Evolutionary conservation across 2,329 filamentous ascomycete genomes (phyloP).

Genomic region (Calonectria hawksworthii): DNA sequence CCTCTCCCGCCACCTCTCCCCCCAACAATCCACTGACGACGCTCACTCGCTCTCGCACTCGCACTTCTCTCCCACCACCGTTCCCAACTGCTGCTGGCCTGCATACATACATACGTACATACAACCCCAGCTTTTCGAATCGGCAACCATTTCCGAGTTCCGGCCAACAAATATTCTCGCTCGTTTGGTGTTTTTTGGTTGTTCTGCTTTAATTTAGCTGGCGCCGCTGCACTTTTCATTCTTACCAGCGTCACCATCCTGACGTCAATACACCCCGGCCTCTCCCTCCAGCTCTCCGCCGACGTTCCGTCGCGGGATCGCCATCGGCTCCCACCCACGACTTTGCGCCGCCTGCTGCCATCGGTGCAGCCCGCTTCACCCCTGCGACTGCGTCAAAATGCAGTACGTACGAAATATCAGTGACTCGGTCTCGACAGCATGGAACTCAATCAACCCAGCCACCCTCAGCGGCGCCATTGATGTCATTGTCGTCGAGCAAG

Average conservation of each 20-base stretch:
- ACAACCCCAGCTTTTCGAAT: slow-evolving; percentile 14
- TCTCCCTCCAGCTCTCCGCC: slow-evolving; percentile 6
- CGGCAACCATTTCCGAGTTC: slow-evolving; percentile 2
- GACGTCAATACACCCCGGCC: slow-evolving; percentile 25
- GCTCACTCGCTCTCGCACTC: slow-evolving; percentile 15
- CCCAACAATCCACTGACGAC: slow-evolving; percentile 26
- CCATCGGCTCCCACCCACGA: slow-evolving; percentile 7
- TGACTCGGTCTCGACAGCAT: slow-evolving; percentile 96
- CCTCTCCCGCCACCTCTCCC: slow-evolving; percentile 10
- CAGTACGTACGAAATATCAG: slow-evolving; percentile 98
- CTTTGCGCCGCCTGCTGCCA: background rate
- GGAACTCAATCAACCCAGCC: slow-evolving; percentile 99
- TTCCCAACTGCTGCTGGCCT: slow-evolving; percentile 16
- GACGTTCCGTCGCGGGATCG: slow-evolving; percentile 20
- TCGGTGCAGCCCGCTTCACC: background rate
- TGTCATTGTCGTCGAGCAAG: slow-evolving; percentile 97
- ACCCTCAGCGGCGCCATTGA: slow-evolving; percentile 98
- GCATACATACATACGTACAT: background rate
- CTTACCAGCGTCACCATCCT: background rate
- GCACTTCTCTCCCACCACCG: slow-evolving; percentile 21
- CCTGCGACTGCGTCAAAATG: slow-evolving; percentile 68
- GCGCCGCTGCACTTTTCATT: background rate
- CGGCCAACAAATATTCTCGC: background rate
- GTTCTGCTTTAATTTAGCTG: background rate
- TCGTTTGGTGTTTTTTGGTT: background rate